A percentile compares a stretch with the other conserved stretches of the same genome.
phyloP scores from a whole-genome alignment of 2,329 filamentous ascomycete genomes.

The Aspergillus niger region DNA sequence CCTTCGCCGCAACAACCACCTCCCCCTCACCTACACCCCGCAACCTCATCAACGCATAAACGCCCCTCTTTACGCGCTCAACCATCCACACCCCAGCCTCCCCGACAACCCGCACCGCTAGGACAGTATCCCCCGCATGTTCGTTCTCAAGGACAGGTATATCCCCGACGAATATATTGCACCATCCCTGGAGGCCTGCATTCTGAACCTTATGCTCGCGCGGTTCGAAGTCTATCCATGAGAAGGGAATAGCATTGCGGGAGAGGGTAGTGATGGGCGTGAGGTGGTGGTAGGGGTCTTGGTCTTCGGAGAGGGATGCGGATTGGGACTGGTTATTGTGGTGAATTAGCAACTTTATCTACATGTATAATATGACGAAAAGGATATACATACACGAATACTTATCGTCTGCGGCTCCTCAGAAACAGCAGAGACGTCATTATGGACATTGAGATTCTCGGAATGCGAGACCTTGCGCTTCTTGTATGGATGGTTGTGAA shows the following conservation, averaged over 20 bases:
- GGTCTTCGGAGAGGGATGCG: conserved; percentile 31
- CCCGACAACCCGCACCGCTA: background rate
- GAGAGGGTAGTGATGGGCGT: conserved; percentile 40
- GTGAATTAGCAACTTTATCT: background rate
- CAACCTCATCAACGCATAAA: conserved; percentile 44
- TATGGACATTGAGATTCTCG: background rate
- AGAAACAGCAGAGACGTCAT: background rate
- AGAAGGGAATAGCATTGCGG: conserved; percentile 40
- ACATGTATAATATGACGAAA: no score
- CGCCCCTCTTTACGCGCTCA: conserved; percentile 41
- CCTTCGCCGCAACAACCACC: conserved; percentile 41
- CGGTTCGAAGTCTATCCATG: conserved; percentile 41
- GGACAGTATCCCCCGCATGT: background rate
- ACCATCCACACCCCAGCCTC: conserved; percentile 34
- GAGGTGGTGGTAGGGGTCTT: conserved; percentile 36
- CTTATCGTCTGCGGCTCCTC: background rate
- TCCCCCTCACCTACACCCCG: conserved; percentile 41
- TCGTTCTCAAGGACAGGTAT: conserved; percentile 37
- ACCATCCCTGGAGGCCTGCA: conserved; percentile 35
- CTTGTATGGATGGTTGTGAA: conserved; percentile 29
- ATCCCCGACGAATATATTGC: conserved; percentile 38
- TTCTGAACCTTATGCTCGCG: conserved; percentile 24
- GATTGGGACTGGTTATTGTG: conserved; percentile 33
- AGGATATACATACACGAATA: background rate
- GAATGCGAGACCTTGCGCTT: conserved; percentile 33